Evolutionary conservation across 2,329 filamentous ascomycete species (phyloP).

Genomic region (Fusarium secorum): DNA sequence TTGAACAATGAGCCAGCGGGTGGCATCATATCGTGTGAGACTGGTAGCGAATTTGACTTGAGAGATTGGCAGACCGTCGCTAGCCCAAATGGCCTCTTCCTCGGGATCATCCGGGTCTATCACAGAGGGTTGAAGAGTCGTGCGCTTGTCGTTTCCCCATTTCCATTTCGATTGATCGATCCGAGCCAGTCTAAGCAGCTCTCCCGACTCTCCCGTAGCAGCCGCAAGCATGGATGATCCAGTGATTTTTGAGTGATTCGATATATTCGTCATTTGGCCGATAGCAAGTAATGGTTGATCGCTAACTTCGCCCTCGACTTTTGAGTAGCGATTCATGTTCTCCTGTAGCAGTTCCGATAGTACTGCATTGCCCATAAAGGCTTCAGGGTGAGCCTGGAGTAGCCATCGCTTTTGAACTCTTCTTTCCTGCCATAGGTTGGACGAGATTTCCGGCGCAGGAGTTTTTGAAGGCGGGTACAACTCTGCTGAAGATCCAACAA

Average conservation of each 20-base stretch:
- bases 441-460: slow-evolving; percentile 33
- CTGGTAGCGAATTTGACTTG: slow-evolving; percentile 60
- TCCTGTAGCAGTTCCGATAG: slow-evolving; percentile 48
- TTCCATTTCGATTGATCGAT: slow-evolving; percentile 60
- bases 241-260: slow-evolving; percentile 35
- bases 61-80: slow-evolving; percentile 58
- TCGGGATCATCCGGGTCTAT: slow-evolving; percentile 53
- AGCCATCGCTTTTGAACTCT: slow-evolving; percentile 59
- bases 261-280: slow-evolving; percentile 60
- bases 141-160: slow-evolving; percentile 59
- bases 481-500: slow-evolving; percentile 46
- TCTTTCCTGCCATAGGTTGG: slow-evolving; percentile 43
- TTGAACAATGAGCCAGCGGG: slow-evolving; percentile 63
- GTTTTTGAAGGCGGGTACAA: slow-evolving; percentile 47
- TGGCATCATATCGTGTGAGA: slow-evolving; percentile 46
- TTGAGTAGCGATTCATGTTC: slow-evolving; percentile 46
- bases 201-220: slow-evolving; percentile 64
- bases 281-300: slow-evolving; percentile 57
- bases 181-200: slow-evolving; percentile 63
- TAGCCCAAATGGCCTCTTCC: slow-evolving; percentile 62
- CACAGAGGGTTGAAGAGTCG: slow-evolving; percentile 57
- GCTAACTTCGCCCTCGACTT: slow-evolving; percentile 37
- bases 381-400: slow-evolving; percentile 59
- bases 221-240: slow-evolving; percentile 54
- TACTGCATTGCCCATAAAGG: slow-evolving; percentile 50